A percentile compares a stretch with the other conserved stretches of the same genome.
Conservation (phyloP, 371 early-diverging fungal species). For the Gilbertella persicaria region DNA sequence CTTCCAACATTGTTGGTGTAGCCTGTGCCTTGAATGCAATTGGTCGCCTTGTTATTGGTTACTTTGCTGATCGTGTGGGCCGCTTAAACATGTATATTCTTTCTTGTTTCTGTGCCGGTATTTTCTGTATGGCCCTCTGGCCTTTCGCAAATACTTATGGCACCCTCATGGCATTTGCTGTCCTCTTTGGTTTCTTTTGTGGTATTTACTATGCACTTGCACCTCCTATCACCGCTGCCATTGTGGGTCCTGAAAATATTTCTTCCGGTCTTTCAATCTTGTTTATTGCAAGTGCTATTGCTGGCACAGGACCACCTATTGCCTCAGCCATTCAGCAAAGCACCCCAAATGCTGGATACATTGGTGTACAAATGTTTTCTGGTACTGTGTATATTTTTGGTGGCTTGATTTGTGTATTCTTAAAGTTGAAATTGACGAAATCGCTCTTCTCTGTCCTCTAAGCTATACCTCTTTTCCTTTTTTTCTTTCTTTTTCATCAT, state of each 20-base stretch:
- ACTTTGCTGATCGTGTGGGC: conserved; percentile 65
- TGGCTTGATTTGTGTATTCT: conserved; percentile 16
- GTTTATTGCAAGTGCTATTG: conserved; percentile 47
- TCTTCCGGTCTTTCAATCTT: conserved; percentile 57
- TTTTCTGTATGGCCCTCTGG: conserved; percentile 54
- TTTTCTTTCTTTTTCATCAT: too few relatives aligned
- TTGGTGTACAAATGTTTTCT: conserved; percentile 47
- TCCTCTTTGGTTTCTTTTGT: conserved; percentile 48
- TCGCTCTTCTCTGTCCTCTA: conserved; percentile 26
- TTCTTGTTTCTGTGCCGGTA: conserved; percentile 29
- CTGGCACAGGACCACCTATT: conserved; percentile 36
- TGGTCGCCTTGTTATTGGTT: conserved; percentile 68
- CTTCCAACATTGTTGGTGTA: conserved; percentile 33
- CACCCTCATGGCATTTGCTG: conserved; percentile 48
- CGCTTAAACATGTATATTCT: conserved; percentile 45
- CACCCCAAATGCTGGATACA: conserved; percentile 26
- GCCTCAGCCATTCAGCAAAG: conserved; percentile 34
- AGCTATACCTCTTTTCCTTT: neutral
- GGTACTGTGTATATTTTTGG: conserved; percentile 40
- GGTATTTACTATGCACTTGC: conserved; percentile 46
- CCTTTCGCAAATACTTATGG: conserved; percentile 54
- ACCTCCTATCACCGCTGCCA: conserved; percentile 55
- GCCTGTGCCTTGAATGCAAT: conserved; percentile 50
- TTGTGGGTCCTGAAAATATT: conserved; percentile 53
- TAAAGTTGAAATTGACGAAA: conserved; percentile 28